Conservation (phyloP, 441 rosid species). For the Manihot esculenta region DNA sequence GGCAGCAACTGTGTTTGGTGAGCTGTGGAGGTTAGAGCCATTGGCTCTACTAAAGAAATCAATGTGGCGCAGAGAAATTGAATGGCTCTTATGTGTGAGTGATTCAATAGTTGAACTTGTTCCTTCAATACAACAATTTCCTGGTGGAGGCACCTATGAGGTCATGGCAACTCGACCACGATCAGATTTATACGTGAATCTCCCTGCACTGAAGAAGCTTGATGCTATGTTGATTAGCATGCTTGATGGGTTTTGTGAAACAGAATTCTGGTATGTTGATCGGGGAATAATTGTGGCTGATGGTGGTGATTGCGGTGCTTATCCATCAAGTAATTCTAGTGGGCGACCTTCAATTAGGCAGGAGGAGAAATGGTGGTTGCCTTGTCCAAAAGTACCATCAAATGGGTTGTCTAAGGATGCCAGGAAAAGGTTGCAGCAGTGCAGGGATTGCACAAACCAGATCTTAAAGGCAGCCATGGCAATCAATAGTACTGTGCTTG, state of each 20-base stretch:
- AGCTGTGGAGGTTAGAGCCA: conserved; percentile 94
- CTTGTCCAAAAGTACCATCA: conserved; percentile 80
- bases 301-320: conserved; percentile 46
- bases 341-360: conserved; percentile 80
- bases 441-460: conserved; percentile 87
- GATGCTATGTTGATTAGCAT: conserved; percentile 81
- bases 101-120: conserved; percentile 95
- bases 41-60: conserved; percentile 76
- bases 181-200: conserved; percentile 74
- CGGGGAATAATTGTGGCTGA: conserved; percentile 76
- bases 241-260: conserved; percentile 72
- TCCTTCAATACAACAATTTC: conserved; percentile 87
- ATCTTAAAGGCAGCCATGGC: conserved; percentile 98
- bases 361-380: conserved; percentile 99
- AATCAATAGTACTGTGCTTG: conserved; percentile 81
- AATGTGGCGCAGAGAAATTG: conserved; percentile 96
- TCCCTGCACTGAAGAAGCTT: conserved; percentile 95
- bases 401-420: conserved; percentile 75
- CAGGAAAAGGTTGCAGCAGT: conserved; percentile 81
- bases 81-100: conserved; percentile 85
- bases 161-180: conserved; percentile 89
- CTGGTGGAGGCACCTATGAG: conserved; percentile 94
- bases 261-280: conserved; percentile 90
- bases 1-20: conserved; percentile 95
- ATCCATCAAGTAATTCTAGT: conserved; percentile 42